Conservation (phyloP, 1,139 yeast genomes). For the Candida sanyaensis region DNA sequence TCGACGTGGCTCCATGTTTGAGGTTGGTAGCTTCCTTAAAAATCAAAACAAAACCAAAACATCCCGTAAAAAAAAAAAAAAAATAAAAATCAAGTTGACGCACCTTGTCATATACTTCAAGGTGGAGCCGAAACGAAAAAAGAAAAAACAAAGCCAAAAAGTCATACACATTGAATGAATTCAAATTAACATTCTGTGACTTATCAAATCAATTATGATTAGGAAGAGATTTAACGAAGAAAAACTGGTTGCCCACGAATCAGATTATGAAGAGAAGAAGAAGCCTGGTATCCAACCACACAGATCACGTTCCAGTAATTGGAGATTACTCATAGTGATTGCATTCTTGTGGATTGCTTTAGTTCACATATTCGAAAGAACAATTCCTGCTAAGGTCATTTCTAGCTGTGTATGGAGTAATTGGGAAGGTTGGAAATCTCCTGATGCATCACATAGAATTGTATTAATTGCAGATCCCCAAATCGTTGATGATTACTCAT, state of each 20-base stretch:
- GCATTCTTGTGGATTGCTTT: slow-evolving; percentile 42
- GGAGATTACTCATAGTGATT: neutral
- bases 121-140: neutral
- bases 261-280: neutral
- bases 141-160: neutral
- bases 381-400: slow-evolving; percentile 51
- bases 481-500: slow-evolving; percentile 76
- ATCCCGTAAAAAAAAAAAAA: no score
- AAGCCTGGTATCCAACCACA: neutral
- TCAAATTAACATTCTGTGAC: neutral
- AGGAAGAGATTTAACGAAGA: neutral
- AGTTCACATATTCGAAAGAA: slow-evolving; percentile 63
- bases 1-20: neutral
- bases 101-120: no score
- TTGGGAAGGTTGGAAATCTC: slow-evolving; percentile 67
- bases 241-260: neutral
- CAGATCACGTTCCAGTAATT: neutral
- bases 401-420: slow-evolving; percentile 59
- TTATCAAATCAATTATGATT: neutral
- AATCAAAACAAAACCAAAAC: neutral
- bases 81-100: no score
- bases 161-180: neutral
- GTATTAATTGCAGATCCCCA: slow-evolving; percentile 92
- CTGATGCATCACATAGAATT: slow-evolving; percentile 54
- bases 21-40: neutral